Evolutionary conservation across 2,329 filamentous ascomycete genomes (phyloP).

Genomic region (Lojkania enalia): DNA sequence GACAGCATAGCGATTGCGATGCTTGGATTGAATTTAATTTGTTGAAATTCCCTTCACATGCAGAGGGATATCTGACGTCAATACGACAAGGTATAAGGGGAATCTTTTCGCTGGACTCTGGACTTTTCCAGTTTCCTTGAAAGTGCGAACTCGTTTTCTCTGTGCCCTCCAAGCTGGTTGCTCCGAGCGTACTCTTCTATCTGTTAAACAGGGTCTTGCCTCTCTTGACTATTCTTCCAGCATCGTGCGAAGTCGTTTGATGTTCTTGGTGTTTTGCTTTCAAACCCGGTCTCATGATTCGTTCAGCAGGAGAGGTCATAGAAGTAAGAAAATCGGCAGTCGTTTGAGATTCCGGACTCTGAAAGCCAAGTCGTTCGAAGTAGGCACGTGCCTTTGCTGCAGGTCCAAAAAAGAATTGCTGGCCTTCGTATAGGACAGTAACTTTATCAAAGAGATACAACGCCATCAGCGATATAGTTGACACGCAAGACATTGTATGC

Average conservation of each 20-base stretch:
- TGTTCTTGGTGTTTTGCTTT: constrained; percentile 48
- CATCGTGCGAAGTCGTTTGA: constrained; percentile 69
- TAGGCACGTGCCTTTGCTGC: constrained; percentile 65
- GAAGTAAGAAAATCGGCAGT: constrained; percentile 74
- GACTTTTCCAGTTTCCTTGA: constrained; percentile 50
- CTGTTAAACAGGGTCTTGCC: constrained; percentile 43
- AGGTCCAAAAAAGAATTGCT: constrained; percentile 74
- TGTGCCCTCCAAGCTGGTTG: constrained; percentile 43
- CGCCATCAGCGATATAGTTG: background rate
- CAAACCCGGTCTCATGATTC: constrained; percentile 45
- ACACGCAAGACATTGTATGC: background rate
- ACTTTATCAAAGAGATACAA: constrained; percentile 6
- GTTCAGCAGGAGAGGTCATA: constrained; percentile 57
- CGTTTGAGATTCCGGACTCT: constrained; percentile 68
- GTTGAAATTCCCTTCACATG: constrained; percentile 27
- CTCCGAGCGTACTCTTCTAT: constrained; percentile 54
- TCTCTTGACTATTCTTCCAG: constrained; percentile 40
- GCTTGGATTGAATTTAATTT: constrained; percentile 39
- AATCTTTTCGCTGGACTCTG: constrained; percentile 56
- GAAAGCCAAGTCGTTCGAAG: constrained; percentile 70
- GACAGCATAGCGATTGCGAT: constrained; percentile 66
- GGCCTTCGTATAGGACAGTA: constrained; percentile 56
- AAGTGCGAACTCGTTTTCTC: constrained; percentile 38
- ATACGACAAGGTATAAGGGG: constrained; percentile 57
- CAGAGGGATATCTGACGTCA: constrained; percentile 51